Base-by-base conservation (phyloP, 192 early-diverging fungal species). In the Entomortierella beljakovae region DNA sequence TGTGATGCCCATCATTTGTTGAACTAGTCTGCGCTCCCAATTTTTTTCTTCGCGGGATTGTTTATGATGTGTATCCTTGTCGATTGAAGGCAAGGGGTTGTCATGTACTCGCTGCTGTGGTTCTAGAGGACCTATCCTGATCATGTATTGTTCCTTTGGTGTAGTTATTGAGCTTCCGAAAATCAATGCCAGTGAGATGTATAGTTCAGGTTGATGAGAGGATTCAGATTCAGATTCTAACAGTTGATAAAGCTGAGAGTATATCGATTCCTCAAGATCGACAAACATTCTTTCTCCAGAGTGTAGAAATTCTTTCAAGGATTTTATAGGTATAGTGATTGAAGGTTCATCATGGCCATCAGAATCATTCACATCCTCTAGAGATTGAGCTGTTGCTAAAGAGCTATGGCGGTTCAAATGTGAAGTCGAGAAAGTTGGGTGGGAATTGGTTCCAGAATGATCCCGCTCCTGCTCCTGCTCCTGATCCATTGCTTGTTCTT, bases 121-220 rank as follows among this genome's bases (percentile, higher is more conserved):
- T 34, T 63, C 64, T 9, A 76, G 37, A 0, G 72, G 72, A 29
- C 72, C 72, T 23, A 76, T 57, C 11, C 64, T 64, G 18, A 76
- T 68, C 72, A 76, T 76, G 65, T 76, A 76, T n/a, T 76, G 72
- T 22, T 76, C 72, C 28, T 57, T 68, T 33, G 65, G 64, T 10
- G 59, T 62, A 3, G 52, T 67, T 13, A 68, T 18, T n/a, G 72
- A 62, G 8, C 34, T 56, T 29, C 72, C 72, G 23, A 76, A 68
- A 9, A 76, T 13, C 22, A 76, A n/a, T 5, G 72, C 64, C 25
- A 76, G 40, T 16, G 72, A 68, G 8, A 76, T 49, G 3, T 48
- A 51, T 0, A 51, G 70, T 25, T 10, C 28, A 2, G 63, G 53
- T 9, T 43, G 22, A 26, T n/a, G 32, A 38, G 55, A 32, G 33